Conservation (phyloP, 1,284 basidiomycete genomes). For the Athelia psychrophila region DNA sequence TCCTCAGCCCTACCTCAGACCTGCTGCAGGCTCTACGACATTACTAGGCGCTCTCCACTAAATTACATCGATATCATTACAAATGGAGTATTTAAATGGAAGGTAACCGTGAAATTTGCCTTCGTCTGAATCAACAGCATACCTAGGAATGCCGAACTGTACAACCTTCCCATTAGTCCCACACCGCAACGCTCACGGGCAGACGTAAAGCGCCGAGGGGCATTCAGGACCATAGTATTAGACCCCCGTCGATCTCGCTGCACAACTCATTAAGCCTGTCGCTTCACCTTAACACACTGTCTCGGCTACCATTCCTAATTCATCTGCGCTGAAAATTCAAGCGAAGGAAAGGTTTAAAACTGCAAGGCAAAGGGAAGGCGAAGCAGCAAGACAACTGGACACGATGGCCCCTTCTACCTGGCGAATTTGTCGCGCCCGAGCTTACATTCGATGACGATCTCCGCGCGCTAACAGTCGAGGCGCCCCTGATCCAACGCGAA, state of each 20-base stretch:
- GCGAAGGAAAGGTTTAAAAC: slow-evolving; percentile 8
- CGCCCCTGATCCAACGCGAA: slow-evolving; percentile 9
- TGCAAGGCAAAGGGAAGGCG: slow-evolving; percentile 18
- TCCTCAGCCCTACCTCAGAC: too few relatives aligned
- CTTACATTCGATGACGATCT: slow-evolving; percentile 63
- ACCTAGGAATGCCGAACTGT: too few relatives aligned
- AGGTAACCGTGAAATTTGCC: too few relatives aligned
- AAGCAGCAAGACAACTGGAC: slow-evolving; percentile 48
- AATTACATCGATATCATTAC: too few relatives aligned
- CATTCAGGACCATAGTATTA: slow-evolving; percentile 49
- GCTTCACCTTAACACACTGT: not conserved
- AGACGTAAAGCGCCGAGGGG: slow-evolving; percentile 42
- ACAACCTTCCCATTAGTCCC: too few relatives aligned
- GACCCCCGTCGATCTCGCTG: slow-evolving; percentile 51
- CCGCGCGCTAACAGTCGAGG: slow-evolving; percentile 32
- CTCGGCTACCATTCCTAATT: slow-evolving; percentile 8
- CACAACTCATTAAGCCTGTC: slow-evolving; percentile 34
- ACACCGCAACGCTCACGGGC: slow-evolving; percentile 30
- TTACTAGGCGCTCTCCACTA: too few relatives aligned
- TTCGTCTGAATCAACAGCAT: too few relatives aligned
- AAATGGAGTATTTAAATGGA: too few relatives aligned
- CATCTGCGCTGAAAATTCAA: slow-evolving; percentile 6
- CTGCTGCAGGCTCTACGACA: too few relatives aligned
- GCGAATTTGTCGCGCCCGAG: slow-evolving; percentile 56
- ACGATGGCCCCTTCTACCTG: slow-evolving; percentile 58